These are phyloP conservation scores for Tetrastigma voinierianum DNA, from an alignment of 164 flowering plant species.

Conservation along the genomic window DNA sequence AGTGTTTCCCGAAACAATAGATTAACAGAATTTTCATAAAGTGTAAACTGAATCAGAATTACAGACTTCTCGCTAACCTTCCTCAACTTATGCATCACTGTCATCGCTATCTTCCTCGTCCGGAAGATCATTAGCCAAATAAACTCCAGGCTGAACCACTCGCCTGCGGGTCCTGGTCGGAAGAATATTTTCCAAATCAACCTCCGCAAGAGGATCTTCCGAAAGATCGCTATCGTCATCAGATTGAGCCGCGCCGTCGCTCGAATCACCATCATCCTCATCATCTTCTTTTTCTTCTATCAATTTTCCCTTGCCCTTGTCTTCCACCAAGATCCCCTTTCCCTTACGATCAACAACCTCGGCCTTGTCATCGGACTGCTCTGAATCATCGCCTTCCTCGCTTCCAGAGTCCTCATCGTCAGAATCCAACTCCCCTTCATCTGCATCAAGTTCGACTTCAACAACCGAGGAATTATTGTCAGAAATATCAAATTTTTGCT, in stretches of 20 bases:
- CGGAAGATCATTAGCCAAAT: constrained; percentile 27
- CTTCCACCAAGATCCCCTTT: constrained; percentile 47
- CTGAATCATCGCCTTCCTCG: constrained; percentile 26
- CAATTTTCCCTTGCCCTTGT: constrained; percentile 67
- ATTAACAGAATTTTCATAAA: not conserved
- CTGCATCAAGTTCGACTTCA: constrained; percentile 1
- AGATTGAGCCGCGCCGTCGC: constrained; percentile 24
- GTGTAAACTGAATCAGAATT: not conserved
- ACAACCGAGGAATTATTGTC: not conserved
- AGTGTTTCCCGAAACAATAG: not conserved
- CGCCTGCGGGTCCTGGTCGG: constrained; percentile 76
- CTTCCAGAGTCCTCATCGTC: constrained; percentile 24
- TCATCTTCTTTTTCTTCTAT: constrained; percentile 51
- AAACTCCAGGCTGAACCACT: constrained; percentile 43
- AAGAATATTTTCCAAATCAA: constrained; percentile 79
- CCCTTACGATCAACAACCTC: constrained; percentile 47
- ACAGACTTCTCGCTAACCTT: constrained; percentile 27
- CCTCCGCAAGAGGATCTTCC: constrained; percentile 85
- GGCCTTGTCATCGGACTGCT: constrained; percentile 22
- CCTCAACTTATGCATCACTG: constrained; percentile 28
- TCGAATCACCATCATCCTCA: constrained; percentile 31
- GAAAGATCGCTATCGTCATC: constrained; percentile 56
- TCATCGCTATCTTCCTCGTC: constrained; percentile 44
- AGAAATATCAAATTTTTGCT: constrained; percentile 25
- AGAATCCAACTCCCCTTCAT: constrained; percentile 11